Percentiles rank a stretch among this genome's conserved stretches.
These are phyloP conservation scores for Zopfia rhizophila DNA, from an alignment of 2,329 filamentous ascomycete genomes.

Conservation along the genomic window DNA sequence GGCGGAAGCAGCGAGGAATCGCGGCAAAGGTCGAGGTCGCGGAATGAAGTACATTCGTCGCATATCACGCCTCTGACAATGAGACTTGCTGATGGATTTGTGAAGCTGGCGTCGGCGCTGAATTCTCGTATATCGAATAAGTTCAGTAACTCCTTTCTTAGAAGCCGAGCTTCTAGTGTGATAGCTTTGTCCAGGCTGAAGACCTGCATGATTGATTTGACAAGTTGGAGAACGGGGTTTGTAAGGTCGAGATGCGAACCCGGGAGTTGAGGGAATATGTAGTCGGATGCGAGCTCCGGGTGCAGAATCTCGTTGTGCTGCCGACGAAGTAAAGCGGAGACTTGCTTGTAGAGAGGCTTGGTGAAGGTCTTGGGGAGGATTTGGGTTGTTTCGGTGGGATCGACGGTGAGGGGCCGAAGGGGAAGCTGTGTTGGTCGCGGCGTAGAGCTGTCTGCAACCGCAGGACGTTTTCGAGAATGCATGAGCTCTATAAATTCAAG, in stretches of 20 bases:
- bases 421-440: slow-evolving; percentile 70
- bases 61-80: slow-evolving; percentile 82
- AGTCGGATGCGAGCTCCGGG: slow-evolving; percentile 86
- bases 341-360: slow-evolving; percentile 89
- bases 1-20: slow-evolving; percentile 82
- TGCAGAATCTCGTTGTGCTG: slow-evolving; percentile 91
- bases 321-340: slow-evolving; percentile 80
- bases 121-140: slow-evolving; percentile 97
- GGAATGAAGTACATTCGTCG: slow-evolving; percentile 86
- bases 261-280: slow-evolving; percentile 83
- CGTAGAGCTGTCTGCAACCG: slow-evolving; percentile 61
- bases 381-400: slow-evolving; percentile 68
- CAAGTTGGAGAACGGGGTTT: slow-evolving; percentile 87
- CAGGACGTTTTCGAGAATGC: slow-evolving; percentile 79
- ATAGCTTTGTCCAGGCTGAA: slow-evolving; percentile 91
- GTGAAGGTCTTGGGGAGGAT: slow-evolving; percentile 86
- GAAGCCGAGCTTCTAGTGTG: slow-evolving; percentile 83
- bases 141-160: slow-evolving; percentile 87
- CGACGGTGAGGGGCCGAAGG: slow-evolving; percentile 63
- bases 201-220: slow-evolving; percentile 93
- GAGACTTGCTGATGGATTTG: slow-evolving; percentile 82
- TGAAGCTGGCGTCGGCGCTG: slow-evolving; percentile 84
- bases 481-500: slow-evolving; percentile 95
- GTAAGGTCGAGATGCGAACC: slow-evolving; percentile 70
- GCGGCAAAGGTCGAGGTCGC: slow-evolving; percentile 91